phyloP scores from a whole-genome alignment of 2,329 filamentous ascomycete species.

The Orbilia oligospora region DNA sequence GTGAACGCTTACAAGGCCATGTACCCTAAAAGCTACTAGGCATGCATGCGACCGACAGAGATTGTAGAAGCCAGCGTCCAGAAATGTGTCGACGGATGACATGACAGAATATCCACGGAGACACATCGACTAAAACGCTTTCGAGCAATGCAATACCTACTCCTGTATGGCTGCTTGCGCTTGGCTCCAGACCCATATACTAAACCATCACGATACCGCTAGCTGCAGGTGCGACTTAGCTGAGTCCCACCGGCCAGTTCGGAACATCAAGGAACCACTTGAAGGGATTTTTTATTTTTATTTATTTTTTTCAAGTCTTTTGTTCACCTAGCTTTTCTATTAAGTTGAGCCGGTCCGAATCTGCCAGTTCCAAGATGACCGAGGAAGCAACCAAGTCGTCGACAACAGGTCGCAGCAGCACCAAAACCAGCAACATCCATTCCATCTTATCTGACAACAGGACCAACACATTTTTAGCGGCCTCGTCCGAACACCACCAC shows the following conservation, averaged over 20 bases:
- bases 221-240: slow-evolving; percentile 41
- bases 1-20: slow-evolving; percentile 58
- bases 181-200: slow-evolving; percentile 56
- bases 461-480: slow-evolving; percentile 55
- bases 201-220: slow-evolving; percentile 56
- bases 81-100: slow-evolving; percentile 58
- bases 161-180: slow-evolving; percentile 45
- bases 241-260: slow-evolving; percentile 54
- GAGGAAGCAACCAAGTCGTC: slow-evolving; percentile 57
- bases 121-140: slow-evolving; percentile 43
- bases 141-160: slow-evolving; percentile 59
- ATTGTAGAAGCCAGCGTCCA: slow-evolving; percentile 42
- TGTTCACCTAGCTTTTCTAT: slow-evolving; percentile 46
- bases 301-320: slow-evolving; percentile 16
- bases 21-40: slow-evolving; percentile 56
- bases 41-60: slow-evolving; percentile 60
- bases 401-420: slow-evolving; percentile 54
- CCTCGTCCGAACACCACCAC: slow-evolving; percentile 32
- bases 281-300: slow-evolving; percentile 3
- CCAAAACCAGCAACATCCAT: slow-evolving; percentile 51
- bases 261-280: slow-evolving; percentile 50
- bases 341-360: slow-evolving; percentile 57
- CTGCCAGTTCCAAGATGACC: slow-evolving; percentile 50
- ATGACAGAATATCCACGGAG: slow-evolving; percentile 56
- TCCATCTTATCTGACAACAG: slow-evolving; percentile 56